Base-by-base conservation (phyloP, 164 flowering plant species). In the Sextonia rubra region DNA sequence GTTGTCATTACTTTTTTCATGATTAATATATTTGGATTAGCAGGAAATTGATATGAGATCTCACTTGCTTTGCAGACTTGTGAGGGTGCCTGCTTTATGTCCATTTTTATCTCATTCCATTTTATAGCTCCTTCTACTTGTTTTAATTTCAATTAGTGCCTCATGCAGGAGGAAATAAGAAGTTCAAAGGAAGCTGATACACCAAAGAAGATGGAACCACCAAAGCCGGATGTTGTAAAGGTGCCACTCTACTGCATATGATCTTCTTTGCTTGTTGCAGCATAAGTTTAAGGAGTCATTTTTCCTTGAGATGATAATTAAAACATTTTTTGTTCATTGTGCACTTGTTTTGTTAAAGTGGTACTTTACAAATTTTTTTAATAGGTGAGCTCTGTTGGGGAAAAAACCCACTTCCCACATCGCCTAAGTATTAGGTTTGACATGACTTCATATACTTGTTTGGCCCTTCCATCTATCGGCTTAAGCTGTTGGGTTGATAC, bases 161-260 rank as follows among this genome's bases (percentile, higher is more conserved):
- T 63, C 44, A 23, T 87, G 81, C 83, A 89, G 91, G 89, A 73
- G 64, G 79, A 72, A 74, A 8, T 58, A 23, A 70, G 72, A 75
- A 71, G 73, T 24, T 7, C 18, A 20, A 71, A 72, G 77, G 84
- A 83, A 77, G 75, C 49, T 69, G 77, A 74, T 26, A 48, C 30
- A 69, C 47, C 70, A 20, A 71, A 69, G 58, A 82, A 83, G 12
- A 48, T 62, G 29, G 66, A 70, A 75, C 44, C 64, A 67, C 79
- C 75, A 60, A 87, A 76, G 74, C 78, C 70, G 64, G 81, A 83
- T 79, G 71, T 82, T 17, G 82, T 83, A 25, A 86, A 87, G 92
- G 93, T 89, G 64, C 64, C 25, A 48, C 47, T 69, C 48, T 60
- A 60, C n/a, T 60, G 29, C 15, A 11, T 22, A 20, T 29, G 24